Evolutionary conservation across 768 basidiomycete species (phyloP), one percentile per base, ranked within the genome.

Genomic region (Amylocystis lapponica): DNA sequence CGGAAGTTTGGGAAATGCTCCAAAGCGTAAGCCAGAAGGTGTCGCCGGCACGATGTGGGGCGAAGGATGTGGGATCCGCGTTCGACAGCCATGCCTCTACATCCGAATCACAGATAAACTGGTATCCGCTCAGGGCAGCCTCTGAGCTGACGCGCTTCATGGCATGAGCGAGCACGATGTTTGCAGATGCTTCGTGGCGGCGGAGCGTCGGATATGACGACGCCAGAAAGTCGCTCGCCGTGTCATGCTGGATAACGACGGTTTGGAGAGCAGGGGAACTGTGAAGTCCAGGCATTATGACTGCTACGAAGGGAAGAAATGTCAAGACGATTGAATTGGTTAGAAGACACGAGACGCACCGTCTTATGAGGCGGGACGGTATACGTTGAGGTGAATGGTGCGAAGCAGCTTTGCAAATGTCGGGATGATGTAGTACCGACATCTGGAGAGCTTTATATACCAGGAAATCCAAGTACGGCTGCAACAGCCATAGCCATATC

Each of bases 121-220:
- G 60, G 47, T 55, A 65, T 4, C 61, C 65, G 20, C 65, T 67
- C 32, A 67, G 48, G 13, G 61, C 66, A 9, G 54, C 60, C 42
- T 72, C 71, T 20, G 60, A 58, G 25, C 57, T 59, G 41, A 70
- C 52, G 35, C 64, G 59, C 48, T 71, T 70, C 38, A 72, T 63
- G 1, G 78, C 76, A 38, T 73, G 72, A 1, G 72, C 75, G 2
- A 77, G 57, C 36, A 80, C 68, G 38, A 78, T 71, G 45, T 79
- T 78, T 17, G 75, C 63, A 2, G 73, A 71, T 20, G 62, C 64
- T 51, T 78, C 75, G 35, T 76, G 61, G 22, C 54, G 58, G 27
- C 59, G 61, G 34, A 78, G 65, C 6, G 67, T 66, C 17, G 68
- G 66, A 45, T 69, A 68, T 12, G 71, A 57, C 22, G 58, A 59